Base-by-base conservation (phyloP, 352 stramenopile species). In the Albugo candida region DNA sequence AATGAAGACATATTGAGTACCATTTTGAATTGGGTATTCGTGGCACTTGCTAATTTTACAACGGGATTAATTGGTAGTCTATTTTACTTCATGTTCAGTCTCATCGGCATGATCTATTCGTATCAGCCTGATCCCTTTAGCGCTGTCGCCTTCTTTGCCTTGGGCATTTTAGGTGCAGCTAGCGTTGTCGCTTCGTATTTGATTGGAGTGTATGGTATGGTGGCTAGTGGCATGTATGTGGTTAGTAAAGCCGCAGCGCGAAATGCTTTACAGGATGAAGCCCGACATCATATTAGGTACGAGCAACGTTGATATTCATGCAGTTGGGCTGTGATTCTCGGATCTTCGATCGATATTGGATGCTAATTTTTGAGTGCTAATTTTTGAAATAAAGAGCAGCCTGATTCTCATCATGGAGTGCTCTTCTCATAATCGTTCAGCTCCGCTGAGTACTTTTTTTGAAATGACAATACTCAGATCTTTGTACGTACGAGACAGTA, bases 41-140 rank as follows among this genome's bases (percentile, higher is more conserved):
- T 84, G 18, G 69, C 76, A 21, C 51, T 92, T 36, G 78, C 79
- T 52, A 92, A 92, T 59, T 92, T 92, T 44, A 92, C 75, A n/a
- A 85, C 78, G n/a, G 78, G 78, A 0, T 45, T 92, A 24, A 46
- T 87, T 31, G 78, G 78, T 18, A 68, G 63, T 36, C 59, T 92
- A 17, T 87, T 87, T 56, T 88, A 85, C 59, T 92, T 88, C 49
- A 75, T 76, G 51, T 85, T 86, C 52, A 82, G 68, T 51, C 65
- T 92, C 39, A 57, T 84, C 16, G 70, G 65, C 47, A 85, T 92
- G 71, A 72, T 88, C 31, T 81, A 62, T 27, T 80, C 75, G 52
- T 92, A 92, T 59, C 73, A 84, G 39, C 78, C 78, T 4, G 73
- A 88, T 42, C 78, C 78, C 21, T 47, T 88, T 8, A 84, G 71